Base-by-base conservation (phyloP, 192 early-diverging fungal species). In the Gorgonomyces haynaldii region DNA sequence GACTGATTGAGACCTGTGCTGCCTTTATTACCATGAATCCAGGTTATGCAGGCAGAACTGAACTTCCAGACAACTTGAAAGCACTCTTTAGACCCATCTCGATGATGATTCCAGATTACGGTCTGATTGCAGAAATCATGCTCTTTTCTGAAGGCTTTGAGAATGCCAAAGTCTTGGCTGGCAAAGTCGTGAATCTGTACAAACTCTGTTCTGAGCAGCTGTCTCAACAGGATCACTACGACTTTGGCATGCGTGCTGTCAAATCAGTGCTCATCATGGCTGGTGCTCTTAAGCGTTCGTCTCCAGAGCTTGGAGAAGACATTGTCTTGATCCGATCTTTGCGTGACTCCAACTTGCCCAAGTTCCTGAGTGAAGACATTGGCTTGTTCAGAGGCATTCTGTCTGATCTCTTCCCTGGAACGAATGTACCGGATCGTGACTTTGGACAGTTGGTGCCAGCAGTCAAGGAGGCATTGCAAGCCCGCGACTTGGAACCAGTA, bases 81-180 rank as follows among this genome's bases (percentile, higher is more conserved):
- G 76, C 76, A 12, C 53, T 78, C 4, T 78, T 78, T 52, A 37
- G 76, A 32, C 76, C 76, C 7, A 78, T 78, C 30, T 62, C 72
- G 7, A 78, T 78, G 76, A 78, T 78, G 76, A 78, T 78, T 52
- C 76, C 76, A 13, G 71, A 78, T 38, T 78, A 78, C 44, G 69
- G 76, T 12, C 56, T 78, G 19, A 78, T 78, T 65, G 72, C 76
- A 10, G 76, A 78, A 55, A 78, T 78, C 45, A 72, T 78, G 61
- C 64, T 78, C 16, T 78, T 72, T 50, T 75, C 72, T 7, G 76
- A 78, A 54, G 76, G 76, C 13, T 78, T 78, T 39, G 76, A 78
- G 37, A 66, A 72, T 55, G 76, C 76, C 12, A 72, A 70, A 22
- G 30, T 57, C 1, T 60, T 78, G 20, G 59, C 76, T 15, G 76